Conservation (phyloP, 306 rosid genomes). For the Glycyrrhiza uralensis region DNA sequence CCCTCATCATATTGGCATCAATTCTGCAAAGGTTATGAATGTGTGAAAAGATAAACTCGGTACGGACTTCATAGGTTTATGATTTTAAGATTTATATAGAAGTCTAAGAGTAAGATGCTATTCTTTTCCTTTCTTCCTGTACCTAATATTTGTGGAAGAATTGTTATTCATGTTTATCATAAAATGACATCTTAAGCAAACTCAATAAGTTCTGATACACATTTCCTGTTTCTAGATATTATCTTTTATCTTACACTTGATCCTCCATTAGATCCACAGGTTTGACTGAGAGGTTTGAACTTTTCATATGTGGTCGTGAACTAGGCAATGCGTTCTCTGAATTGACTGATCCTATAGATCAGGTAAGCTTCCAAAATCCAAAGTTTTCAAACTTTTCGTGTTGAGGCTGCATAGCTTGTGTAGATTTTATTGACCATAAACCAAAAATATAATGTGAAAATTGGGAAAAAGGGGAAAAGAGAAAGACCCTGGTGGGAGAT, state of each 20-base stretch:
- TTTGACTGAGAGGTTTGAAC: slow-evolving; percentile 93
- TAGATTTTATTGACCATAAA: not conserved
- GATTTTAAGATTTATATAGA: not conserved
- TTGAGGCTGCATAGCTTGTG: not conserved
- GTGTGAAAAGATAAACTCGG: not conserved
- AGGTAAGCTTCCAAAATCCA: slow-evolving; percentile 50
- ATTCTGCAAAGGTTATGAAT: not conserved
- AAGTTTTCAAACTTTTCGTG: not conserved
- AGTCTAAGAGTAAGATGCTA: not conserved
- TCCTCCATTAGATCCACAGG: slow-evolving; percentile 61
- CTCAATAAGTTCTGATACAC: slow-evolving; percentile 1
- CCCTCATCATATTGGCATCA: not conserved
- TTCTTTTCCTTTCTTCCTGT: not conserved
- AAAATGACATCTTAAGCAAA: not conserved
- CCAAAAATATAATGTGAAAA: not conserved
- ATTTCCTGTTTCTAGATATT: slow-evolving; percentile 5
- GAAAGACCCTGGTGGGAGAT: not conserved
- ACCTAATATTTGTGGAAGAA: slow-evolving; percentile 3
- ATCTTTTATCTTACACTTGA: slow-evolving; percentile 23
- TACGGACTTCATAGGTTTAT: not conserved
- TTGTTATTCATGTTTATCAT: slow-evolving; percentile 6
- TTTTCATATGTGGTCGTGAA: slow-evolving; percentile 96
- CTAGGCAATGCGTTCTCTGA: slow-evolving; percentile 97
- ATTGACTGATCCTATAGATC: slow-evolving; percentile 94
- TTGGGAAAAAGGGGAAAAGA: not conserved